Conservation (phyloP, 495 filamentous ascomycete genomes). For the Neurospora sp. region DNA sequence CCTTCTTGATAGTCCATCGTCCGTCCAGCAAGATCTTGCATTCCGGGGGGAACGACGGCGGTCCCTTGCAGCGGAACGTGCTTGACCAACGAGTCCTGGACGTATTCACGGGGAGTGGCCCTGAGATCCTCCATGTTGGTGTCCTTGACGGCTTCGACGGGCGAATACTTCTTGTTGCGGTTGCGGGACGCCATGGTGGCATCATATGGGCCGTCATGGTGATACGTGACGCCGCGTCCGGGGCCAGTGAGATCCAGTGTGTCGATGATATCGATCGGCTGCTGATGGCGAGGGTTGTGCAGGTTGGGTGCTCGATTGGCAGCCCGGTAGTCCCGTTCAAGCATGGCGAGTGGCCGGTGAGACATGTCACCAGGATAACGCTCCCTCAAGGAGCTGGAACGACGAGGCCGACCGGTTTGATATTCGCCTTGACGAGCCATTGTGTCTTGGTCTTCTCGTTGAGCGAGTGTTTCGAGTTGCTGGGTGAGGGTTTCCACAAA, state of each 20-base stretch:
- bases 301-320: conserved; percentile 55
- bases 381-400: conserved; percentile 43
- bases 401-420: conserved; percentile 16
- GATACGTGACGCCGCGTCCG: conserved; percentile 49
- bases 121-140: conserved; percentile 69
- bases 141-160: conserved; percentile 64
- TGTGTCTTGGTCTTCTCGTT: not conserved
- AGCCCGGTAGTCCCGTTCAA: conserved; percentile 46
- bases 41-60: conserved; percentile 65
- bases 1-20: conserved; percentile 79
- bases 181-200: conserved; percentile 68
- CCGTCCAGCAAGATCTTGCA: conserved; percentile 52
- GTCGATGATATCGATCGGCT: conserved; percentile 73
- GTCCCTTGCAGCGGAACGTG: conserved; percentile 82
- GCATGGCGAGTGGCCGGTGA: conserved; percentile 51
- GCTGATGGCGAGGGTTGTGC: conserved; percentile 39
- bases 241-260: conserved; percentile 52
- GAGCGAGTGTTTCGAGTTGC: conserved; percentile 1
- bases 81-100: conserved; percentile 60
- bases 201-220: conserved; percentile 91
- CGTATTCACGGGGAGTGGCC: conserved; percentile 73
- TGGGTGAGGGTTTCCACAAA: conserved; percentile 8
- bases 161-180: conserved; percentile 47
- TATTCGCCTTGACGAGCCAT: conserved; percentile 1
- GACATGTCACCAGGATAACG: conserved; percentile 52